Base-by-base conservation (phyloP, 2,329 filamentous ascomycete species). In the Ceratocystiopsis minuta region DNA sequence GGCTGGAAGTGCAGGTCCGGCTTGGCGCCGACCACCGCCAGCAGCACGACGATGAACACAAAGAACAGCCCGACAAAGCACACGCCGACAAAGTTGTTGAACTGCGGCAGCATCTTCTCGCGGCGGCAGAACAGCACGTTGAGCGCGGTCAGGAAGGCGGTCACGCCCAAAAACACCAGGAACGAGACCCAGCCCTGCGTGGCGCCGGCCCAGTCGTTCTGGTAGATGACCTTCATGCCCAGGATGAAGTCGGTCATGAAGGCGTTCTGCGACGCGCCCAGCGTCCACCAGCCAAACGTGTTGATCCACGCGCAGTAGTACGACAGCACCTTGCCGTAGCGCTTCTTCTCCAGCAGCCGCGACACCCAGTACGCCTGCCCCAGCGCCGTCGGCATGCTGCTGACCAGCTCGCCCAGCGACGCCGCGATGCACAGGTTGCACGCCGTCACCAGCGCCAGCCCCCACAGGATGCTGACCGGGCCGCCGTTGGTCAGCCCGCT, bases 381-480 rank as follows among this genome's bases (percentile, higher is more conserved):
- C 3, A 75, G 56, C 0, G 71, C 70, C 0, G 70, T 75, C 4
- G 72, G 72, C 70, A 75, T 74, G 47, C 63, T 65, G 47, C 67
- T 72, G 50, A 63, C 65, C 37, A 74, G 57, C 53, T 75, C 70
- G 38, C 68, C 70, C 35, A 74, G 57, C 3, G 68, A 72, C 3
- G 70, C 63, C 28, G 80, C 79, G 31, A 85, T 76, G 55, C 77
- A 80, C 50, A 80, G 57, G 51, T 81, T 78, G 56, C 83, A 79
- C 44, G 70, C 48, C n/a, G 75, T 80, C 33, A 83, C 75, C 36
- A 62, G 60, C 31, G 80, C 59, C 75, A 78, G 82, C 36, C 77
- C 79, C 78, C 78, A 82, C 54, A 84, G 76, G 53, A 83, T 74
- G 53, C 74, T 71, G 45, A 74, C 70, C 9, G 78, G 74, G 2